Conservation (phyloP, 441 rosid species). For the Macaranga tanarius region DNA sequence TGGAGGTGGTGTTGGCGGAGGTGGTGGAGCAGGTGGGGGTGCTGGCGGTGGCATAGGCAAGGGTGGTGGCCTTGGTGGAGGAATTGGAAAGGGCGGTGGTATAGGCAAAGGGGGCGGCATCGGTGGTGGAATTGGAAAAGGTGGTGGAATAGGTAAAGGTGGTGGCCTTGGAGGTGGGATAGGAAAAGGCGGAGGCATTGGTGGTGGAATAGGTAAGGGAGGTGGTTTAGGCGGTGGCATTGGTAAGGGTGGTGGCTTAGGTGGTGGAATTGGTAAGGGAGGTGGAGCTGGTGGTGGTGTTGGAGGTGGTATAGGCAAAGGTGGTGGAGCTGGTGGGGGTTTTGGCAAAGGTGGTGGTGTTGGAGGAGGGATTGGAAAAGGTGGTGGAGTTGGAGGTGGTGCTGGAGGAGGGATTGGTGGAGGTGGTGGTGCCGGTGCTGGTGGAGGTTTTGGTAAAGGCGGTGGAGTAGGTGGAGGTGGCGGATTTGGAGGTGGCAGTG, state of each 20-base stretch:
- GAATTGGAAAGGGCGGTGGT: conserved; percentile 30
- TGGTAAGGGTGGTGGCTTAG: conserved; percentile 33
- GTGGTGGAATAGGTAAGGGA: conserved; percentile 33
- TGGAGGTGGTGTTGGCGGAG: conserved; percentile 35
- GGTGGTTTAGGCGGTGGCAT: conserved; percentile 27
- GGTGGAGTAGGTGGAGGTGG: conserved; percentile 30
- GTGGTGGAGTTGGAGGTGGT: conserved; percentile 25
- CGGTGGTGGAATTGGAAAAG: conserved; percentile 32
- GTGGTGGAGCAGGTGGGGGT: conserved; percentile 36
- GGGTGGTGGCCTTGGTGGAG: conserved; percentile 40
- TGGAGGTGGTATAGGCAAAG: conserved; percentile 32
- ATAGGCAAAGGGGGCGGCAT: conserved; percentile 34
- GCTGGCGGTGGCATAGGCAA: conserved; percentile 31
- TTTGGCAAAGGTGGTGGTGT: conserved; percentile 30
- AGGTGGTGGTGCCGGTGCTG: conserved; percentile 26
- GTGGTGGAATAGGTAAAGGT: conserved; percentile 39
- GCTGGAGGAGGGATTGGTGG: conserved; percentile 30
- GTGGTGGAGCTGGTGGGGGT: conserved; percentile 26
- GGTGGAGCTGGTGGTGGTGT: conserved; percentile 33
- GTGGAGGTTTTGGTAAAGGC: conserved; percentile 32
- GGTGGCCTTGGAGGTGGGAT: conserved; percentile 29
- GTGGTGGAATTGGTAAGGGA: conserved; percentile 25
- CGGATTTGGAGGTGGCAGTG: conserved; percentile 28
- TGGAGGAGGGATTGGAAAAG: conserved; percentile 32
- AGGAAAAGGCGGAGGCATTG: conserved; percentile 37